A percentile compares a stretch with the other conserved stretches of the same genome.
Evolutionary conservation across 1,139 yeast species (phyloP).

Genomic region (Candida sanyaensis): DNA sequence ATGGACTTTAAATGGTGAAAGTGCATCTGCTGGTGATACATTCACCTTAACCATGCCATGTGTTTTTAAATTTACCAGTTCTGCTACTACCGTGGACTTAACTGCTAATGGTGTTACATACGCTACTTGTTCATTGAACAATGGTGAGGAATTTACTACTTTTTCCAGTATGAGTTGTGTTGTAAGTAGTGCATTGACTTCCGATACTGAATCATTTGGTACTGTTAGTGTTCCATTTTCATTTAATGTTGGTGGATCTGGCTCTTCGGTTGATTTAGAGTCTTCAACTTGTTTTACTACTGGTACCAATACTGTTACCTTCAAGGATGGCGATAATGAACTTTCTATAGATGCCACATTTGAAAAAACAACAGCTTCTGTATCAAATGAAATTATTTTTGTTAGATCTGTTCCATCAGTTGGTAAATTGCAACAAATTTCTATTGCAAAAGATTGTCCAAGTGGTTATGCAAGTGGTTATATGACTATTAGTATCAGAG

Average conservation of each 20-base stretch:
- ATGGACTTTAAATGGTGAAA: conserved; percentile 24
- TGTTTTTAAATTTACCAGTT: conserved; percentile 24
- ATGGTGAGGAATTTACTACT: conserved; percentile 23
- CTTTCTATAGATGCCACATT: not conserved
- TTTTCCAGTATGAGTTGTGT: conserved; percentile 27
- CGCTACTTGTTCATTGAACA: conserved; percentile 26
- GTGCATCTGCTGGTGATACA: conserved; percentile 25
- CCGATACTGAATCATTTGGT: conserved; percentile 16
- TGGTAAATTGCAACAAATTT: conserved; percentile 13
- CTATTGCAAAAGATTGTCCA: conserved; percentile 23
- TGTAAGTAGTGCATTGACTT: conserved; percentile 13
- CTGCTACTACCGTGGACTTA: conserved; percentile 13
- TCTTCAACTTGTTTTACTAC: conserved; percentile 18
- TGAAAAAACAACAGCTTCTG: conserved; percentile 1
- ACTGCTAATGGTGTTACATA: conserved; percentile 24
- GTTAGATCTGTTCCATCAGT: conserved; percentile 15
- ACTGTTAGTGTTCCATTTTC: conserved; percentile 22
- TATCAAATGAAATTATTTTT: not conserved
- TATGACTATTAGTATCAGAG: conserved; percentile 17
- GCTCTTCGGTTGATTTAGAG: conserved; percentile 16
- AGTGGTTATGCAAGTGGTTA: conserved; percentile 41
- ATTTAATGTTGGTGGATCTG: conserved; percentile 26
- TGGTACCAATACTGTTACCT: conserved; percentile 26
- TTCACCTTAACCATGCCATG: conserved; percentile 26
- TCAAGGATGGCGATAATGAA: conserved; percentile 21